A percentile compares a stretch with the other conserved stretches of the same genome.
Evolutionary conservation across 192 early-diverging fungal species (phyloP).

Genomic region (Linderina pennispora): DNA sequence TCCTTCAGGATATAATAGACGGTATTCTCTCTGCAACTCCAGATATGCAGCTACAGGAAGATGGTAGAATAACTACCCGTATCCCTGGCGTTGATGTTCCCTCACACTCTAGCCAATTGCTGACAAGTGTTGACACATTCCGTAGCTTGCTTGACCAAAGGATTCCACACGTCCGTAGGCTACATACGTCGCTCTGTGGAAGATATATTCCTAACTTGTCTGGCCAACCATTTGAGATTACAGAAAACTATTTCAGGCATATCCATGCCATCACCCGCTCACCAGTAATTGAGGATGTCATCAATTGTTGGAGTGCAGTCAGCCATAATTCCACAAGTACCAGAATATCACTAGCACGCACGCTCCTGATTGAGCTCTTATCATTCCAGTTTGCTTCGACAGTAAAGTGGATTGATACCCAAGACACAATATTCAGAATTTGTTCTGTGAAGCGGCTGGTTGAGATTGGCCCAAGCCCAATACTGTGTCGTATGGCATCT

Average conservation of each 20-base stretch:
- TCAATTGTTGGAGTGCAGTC: too few species aligned
- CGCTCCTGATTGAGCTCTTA: constrained; percentile 82
- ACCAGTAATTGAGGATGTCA: too few species aligned
- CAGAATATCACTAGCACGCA: too few species aligned
- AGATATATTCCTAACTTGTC: constrained; percentile 96
- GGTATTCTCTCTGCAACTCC: too few species aligned
- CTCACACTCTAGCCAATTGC: constrained; percentile 84
- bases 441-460: constrained; percentile 76
- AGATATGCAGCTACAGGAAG: too few species aligned
- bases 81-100: constrained; percentile 83
- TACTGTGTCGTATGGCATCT: constrained; percentile 82
- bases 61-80: too few species aligned
- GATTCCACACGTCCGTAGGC: too few species aligned
- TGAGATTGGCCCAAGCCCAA: constrained; percentile 83
- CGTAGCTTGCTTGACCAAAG: constrained; percentile 76
- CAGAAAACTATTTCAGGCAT: constrained; percentile 67
- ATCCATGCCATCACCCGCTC: constrained; percentile 70
- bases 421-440: constrained; percentile 73
- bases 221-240: constrained; percentile 77
- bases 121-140: constrained; percentile 81
- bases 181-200: constrained; percentile 54
- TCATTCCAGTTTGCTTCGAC: constrained; percentile 92
- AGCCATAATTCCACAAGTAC: too few species aligned
- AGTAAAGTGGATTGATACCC: constrained; percentile 93
- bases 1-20: too few species aligned